Evolutionary conservation across 2,329 filamentous ascomycete genomes (phyloP), one percentile per base, ranked within the genome.

Genomic region (Aspergillus pseudoviridinutans): DNA sequence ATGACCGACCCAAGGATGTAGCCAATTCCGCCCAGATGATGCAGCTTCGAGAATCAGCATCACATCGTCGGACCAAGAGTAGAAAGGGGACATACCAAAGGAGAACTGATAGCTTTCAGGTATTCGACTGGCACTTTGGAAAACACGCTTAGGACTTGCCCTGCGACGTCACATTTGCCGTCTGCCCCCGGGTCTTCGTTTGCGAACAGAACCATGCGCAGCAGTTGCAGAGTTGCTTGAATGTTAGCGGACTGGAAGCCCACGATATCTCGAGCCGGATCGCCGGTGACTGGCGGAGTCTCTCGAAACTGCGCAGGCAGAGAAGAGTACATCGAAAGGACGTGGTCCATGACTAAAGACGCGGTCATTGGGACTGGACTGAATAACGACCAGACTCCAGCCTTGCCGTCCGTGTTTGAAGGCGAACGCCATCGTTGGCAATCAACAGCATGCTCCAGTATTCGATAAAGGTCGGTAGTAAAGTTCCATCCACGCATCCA

Each of bases 401-500:
- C 7, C 14, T 7, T 38, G 5, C 32, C 32, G 3, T 38, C 32
- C 1, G 32, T 17, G 32, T 38, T 38, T 7, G 32, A 7, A 38
- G 32, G 14, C 32, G 32, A 17, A 1, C 32, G 32, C 32, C 32
- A n/a, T 7, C 32, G 14, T 7, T 38, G 32, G 32, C 32, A 38
- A 46, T 53, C 51, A 3, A 53, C 38, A 14, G 38, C 51, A 53
- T 53, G 27, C 27, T 53, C 51, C 7, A 53, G 51, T 9, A 53
- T 28, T 20, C 51, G 51, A 14, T 53, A 53, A 24, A 53, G 51
- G 25, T 53, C 51, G 22, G 51, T 53, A 14, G 51, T 53, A 25
- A 44, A 53, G 51, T 53, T 53, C 51, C 51, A 53, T n/a, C 51
- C 51, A 20, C 38, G 51, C 14, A 53, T 20, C 51, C 51, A 53